Evolutionary conservation across 176 grass and related monocot genomes (phyloP).

Genomic region (Rhipidocladum racemiflorum): DNA sequence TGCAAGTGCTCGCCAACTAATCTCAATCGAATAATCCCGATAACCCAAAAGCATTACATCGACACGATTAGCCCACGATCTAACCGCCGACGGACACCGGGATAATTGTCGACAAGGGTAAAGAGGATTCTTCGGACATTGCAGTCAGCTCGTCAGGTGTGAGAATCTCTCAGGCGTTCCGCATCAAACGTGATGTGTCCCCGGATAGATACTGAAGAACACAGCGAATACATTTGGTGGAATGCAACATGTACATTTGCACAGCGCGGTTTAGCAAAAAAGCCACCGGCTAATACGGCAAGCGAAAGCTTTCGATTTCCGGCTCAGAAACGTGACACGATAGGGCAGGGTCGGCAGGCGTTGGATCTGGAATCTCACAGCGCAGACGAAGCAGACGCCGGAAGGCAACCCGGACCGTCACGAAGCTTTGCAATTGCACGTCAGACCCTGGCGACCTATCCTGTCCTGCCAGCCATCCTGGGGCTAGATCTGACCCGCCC

Average conservation of each 20-base stretch:
- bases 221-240: not conserved
- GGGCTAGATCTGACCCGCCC: constrained; percentile 5
- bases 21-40: constrained; percentile 12
- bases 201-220: not conserved
- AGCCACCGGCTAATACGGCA: not conserved
- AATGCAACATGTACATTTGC: not conserved
- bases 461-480: not conserved
- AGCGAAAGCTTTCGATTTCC: not conserved
- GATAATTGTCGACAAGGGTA: constrained; percentile 22
- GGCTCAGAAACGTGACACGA: not conserved
- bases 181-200: not conserved
- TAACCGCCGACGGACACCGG: not conserved
- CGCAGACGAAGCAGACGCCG: not conserved
- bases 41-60: not conserved
- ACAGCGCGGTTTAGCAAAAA: not conserved
- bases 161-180: not conserved
- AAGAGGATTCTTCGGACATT: constrained; percentile 16
- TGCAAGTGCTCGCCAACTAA: not conserved
- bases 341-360: not conserved
- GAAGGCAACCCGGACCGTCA: not conserved
- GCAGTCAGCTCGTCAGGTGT: not conserved
- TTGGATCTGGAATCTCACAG: constrained; percentile 35
- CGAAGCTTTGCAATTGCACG: no score
- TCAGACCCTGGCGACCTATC: not conserved
- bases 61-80: not conserved